Conservation (phyloP, 2,329 filamentous ascomycete genomes). For the Aspergillus uvarum region DNA sequence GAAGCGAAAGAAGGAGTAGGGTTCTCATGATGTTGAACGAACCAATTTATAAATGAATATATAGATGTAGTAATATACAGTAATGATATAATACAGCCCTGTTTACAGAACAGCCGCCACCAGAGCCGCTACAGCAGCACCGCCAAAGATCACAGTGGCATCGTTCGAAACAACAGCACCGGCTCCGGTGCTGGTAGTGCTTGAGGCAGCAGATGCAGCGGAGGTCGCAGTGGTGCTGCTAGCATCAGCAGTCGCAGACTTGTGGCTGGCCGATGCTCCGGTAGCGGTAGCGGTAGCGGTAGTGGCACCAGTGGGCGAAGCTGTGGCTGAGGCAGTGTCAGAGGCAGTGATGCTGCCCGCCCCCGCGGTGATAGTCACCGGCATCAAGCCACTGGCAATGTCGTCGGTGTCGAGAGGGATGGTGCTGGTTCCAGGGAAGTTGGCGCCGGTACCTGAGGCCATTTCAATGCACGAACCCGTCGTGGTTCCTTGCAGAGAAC, state of each 20-base stretch:
- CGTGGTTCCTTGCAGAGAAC: conserved; percentile 20
- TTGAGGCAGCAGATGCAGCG: background rate
- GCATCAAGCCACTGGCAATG: conserved; percentile 10
- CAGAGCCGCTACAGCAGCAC: conserved; percentile 5
- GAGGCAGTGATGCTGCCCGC: conserved; percentile 4
- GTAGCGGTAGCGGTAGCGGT: background rate
- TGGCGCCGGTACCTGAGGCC: conserved; percentile 14
- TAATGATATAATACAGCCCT: background rate
- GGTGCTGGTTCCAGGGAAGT: conserved; percentile 16
- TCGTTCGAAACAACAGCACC: conserved; percentile 1
- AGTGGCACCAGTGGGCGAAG: background rate
- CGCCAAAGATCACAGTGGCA: conserved; percentile 10
- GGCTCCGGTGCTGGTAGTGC: conserved; percentile 9
- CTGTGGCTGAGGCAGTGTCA: background rate
- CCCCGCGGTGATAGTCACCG: conserved; percentile 26
- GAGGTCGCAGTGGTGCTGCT: background rate
- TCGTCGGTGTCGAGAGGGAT: conserved; percentile 10
- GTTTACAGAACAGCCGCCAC: background rate
- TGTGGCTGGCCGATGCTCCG: background rate
- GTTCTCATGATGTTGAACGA: background rate
- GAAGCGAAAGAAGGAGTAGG: background rate
- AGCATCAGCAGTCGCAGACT: conserved; percentile 1
- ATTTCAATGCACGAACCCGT: conserved; percentile 19
- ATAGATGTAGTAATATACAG: background rate
- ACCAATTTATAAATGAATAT: background rate